These are phyloP conservation scores for Colletotrichum filicis DNA, from an alignment of 2,329 filamentous ascomycete genomes.

Conservation along the genomic window DNA sequence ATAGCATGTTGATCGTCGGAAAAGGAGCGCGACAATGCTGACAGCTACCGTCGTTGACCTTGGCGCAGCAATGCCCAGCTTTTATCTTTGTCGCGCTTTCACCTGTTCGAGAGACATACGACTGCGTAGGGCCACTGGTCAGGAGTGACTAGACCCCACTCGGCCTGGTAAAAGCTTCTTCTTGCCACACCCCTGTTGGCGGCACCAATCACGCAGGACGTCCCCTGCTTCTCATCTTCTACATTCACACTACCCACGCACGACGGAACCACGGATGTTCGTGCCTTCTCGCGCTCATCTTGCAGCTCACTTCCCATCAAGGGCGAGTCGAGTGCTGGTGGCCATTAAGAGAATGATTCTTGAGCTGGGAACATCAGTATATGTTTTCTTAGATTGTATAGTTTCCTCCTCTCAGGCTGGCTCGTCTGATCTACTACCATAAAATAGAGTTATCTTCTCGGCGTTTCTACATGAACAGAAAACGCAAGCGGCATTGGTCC, in stretches of 20 bases:
- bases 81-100: not conserved
- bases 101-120: not conserved
- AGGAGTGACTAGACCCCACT: not conserved
- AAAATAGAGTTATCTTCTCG: not conserved
- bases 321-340: not conserved
- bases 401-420: not conserved
- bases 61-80: not conserved
- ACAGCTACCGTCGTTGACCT: not conserved
- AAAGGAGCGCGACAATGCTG: not conserved
- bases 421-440: not conserved
- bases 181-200: constrained; percentile 8
- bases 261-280: not conserved
- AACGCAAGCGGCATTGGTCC: not conserved
- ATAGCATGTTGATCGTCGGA: not conserved
- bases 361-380: not conserved
- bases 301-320: not conserved
- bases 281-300: not conserved
- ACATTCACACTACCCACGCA: not conserved
- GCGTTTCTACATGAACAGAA: not conserved
- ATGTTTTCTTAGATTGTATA: not conserved
- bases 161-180: constrained; percentile 8
- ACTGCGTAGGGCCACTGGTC: too few relatives aligned
- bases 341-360: not conserved
- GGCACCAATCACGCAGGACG: not conserved
- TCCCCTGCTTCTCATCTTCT: not conserved